These are phyloP conservation scores for Salvia sclarea DNA, from an alignment of 305 asterid genomes.

Conservation along the genomic window DNA sequence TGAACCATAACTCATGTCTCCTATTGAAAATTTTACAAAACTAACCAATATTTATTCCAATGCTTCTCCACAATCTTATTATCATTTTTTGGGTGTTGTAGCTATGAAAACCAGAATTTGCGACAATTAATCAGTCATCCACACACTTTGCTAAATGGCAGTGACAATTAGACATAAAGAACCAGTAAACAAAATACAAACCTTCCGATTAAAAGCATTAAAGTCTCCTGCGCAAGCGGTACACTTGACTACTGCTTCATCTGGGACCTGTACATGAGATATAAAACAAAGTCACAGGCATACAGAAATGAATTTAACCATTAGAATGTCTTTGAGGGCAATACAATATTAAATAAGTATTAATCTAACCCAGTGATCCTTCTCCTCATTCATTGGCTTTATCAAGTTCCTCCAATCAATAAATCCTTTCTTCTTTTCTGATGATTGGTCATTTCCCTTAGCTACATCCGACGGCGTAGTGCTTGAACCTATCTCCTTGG, in stretches of 20 bases:
- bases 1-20: not conserved
- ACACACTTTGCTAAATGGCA: not conserved
- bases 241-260: slow-evolving; percentile 82
- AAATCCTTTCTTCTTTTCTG: slow-evolving; percentile 71
- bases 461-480: slow-evolving; percentile 44
- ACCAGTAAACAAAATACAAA: slow-evolving; percentile 36
- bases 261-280: slow-evolving; percentile 66
- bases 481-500: slow-evolving; percentile 74
- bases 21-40: not conserved
- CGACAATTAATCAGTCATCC: not conserved
- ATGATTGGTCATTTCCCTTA: slow-evolving; percentile 63
- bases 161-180: not conserved
- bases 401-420: slow-evolving; percentile 77
- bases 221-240: slow-evolving; percentile 62
- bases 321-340: not conserved
- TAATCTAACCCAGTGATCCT: slow-evolving; percentile 87
- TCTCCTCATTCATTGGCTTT: slow-evolving; percentile 73
- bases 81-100: not conserved
- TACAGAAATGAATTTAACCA: not conserved
- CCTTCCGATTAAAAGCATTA: slow-evolving; percentile 79
- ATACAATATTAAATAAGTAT: slow-evolving; percentile 20
- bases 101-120: not conserved
- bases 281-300: slow-evolving; percentile 20
- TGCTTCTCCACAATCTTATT: not conserved
- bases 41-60: not conserved